Conservation (phyloP, 495 filamentous ascomycete genomes). For the Hypoxylon subgilvum region DNA sequence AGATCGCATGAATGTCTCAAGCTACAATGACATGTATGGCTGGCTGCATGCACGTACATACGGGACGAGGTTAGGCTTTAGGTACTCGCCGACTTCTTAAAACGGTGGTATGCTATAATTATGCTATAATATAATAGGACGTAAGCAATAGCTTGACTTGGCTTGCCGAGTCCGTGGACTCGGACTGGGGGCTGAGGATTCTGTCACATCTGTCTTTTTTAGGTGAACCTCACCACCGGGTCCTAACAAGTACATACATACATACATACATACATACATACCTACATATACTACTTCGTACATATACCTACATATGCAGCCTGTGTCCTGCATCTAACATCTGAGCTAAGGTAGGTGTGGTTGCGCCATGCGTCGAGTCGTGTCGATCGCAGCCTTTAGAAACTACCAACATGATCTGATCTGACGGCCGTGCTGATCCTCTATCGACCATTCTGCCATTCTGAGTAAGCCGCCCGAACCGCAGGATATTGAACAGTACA, state of each 20-base stretch:
- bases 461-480: conserved; percentile 16
- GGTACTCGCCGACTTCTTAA: too few relatives aligned
- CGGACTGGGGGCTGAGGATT: conserved; percentile 3
- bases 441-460: conserved; percentile 3
- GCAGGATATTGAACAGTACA: conserved; percentile 31
- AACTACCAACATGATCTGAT: conserved; percentile 27
- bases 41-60: not conserved
- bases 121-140: not conserved
- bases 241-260: too few relatives aligned
- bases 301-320: not conserved
- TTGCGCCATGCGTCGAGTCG: conserved; percentile 10
- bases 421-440: conserved; percentile 24
- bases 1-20: conserved; percentile 9
- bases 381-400: conserved; percentile 24
- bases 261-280: too few relatives aligned
- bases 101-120: too few relatives aligned
- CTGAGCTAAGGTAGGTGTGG: not conserved
- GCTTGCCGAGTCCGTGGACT: conserved; percentile 22
- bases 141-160: conserved; percentile 14
- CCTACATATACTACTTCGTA: too few relatives aligned
- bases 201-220: too few relatives aligned
- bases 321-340: conserved; percentile 7
- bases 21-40: too few relatives aligned
- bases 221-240: too few relatives aligned
- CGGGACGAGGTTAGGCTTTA: not conserved